A percentile compares a stretch with the other conserved stretches of the same genome.
phyloP scores from a whole-genome alignment of 352 stramenopile genomes.

The Phytophthora sp. region DNA sequence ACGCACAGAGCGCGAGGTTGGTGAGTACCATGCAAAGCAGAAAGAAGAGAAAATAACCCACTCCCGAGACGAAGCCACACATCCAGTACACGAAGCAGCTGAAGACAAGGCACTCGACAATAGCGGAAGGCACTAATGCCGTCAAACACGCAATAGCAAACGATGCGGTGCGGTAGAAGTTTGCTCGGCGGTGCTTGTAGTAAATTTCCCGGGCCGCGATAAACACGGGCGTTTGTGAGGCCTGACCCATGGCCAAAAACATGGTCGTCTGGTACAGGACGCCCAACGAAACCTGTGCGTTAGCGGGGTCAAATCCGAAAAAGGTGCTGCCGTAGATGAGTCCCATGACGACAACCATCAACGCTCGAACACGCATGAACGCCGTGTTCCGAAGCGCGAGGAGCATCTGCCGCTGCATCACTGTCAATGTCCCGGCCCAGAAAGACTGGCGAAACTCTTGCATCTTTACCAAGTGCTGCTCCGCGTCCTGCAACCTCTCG shows the following conservation, averaged over 20 bases:
- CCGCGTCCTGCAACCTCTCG: slow-evolving; percentile 10
- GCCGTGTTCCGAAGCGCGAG: slow-evolving; percentile 42
- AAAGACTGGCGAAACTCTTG: slow-evolving; percentile 46
- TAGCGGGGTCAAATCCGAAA: slow-evolving; percentile 31
- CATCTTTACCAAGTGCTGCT: slow-evolving; percentile 61
- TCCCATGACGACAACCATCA: slow-evolving; percentile 36
- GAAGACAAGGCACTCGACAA: slow-evolving; percentile 68
- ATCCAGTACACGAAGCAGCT: slow-evolving; percentile 90
- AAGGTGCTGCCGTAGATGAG: slow-evolving; percentile 42
- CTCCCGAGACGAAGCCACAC: slow-evolving; percentile 54
- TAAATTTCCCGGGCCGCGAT: slow-evolving; percentile 56
- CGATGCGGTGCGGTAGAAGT: slow-evolving; percentile 75
- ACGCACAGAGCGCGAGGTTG: slow-evolving; percentile 25
- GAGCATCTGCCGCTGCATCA: slow-evolving; percentile 45
- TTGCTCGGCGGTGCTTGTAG: slow-evolving; percentile 86
- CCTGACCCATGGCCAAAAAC: slow-evolving; percentile 62
- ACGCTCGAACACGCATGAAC: slow-evolving; percentile 26
- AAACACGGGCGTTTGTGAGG: slow-evolving; percentile 63
- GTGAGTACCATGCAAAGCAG: slow-evolving; percentile 28
- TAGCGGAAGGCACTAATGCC: slow-evolving; percentile 26
- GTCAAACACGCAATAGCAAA: slow-evolving; percentile 50
- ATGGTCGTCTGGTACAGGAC: slow-evolving; percentile 74
- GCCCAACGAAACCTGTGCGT: slow-evolving; percentile 46
- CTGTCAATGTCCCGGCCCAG: slow-evolving; percentile 48
- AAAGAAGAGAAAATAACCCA: slow-evolving; percentile 26